These are phyloP conservation scores for Kwoniella mangroviensis DNA, from an alignment of 768 basidiomycete genomes.

Conservation along the genomic window DNA sequence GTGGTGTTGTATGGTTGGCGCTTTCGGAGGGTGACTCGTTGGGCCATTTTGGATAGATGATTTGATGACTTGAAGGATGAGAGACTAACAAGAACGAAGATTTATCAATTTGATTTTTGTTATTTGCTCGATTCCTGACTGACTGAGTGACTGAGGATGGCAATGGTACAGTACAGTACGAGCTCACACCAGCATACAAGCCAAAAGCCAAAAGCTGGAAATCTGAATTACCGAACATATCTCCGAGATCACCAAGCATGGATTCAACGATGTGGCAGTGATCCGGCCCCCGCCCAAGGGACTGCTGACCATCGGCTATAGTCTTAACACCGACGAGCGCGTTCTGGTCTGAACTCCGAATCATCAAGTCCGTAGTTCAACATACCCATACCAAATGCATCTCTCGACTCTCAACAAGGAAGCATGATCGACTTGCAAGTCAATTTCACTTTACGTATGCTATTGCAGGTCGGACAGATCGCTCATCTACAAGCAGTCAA, in stretches of 20 bases:
- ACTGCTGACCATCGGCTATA: background rate
- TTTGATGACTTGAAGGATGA: slow-evolving; percentile 24
- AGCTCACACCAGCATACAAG: slow-evolving; percentile 4
- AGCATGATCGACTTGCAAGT: too few species aligned
- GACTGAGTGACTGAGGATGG: background rate
- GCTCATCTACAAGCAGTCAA: too few species aligned
- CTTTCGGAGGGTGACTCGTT: slow-evolving; percentile 99
- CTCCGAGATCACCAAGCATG: background rate
- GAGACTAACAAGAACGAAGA: background rate
- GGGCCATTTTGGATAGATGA: slow-evolving; percentile 71
- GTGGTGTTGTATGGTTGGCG: slow-evolving; percentile 95
- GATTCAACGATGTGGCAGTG: background rate
- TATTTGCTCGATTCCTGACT: background rate
- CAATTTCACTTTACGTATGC: too few species aligned
- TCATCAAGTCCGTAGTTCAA: background rate
- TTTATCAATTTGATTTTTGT: background rate
- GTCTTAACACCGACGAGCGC: background rate
- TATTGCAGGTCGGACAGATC: too few species aligned
- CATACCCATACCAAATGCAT: too few species aligned
- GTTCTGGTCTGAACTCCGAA: background rate
- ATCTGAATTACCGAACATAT: background rate
- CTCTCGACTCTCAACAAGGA: too few species aligned
- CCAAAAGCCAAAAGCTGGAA: background rate
- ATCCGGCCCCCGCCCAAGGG: background rate
- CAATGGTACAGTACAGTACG: too few species aligned